Evolutionary conservation across 2,329 filamentous ascomycete species (phyloP), one percentile per base, ranked within the genome.

Genomic region (Ophiostoma pallidulum): DNA sequence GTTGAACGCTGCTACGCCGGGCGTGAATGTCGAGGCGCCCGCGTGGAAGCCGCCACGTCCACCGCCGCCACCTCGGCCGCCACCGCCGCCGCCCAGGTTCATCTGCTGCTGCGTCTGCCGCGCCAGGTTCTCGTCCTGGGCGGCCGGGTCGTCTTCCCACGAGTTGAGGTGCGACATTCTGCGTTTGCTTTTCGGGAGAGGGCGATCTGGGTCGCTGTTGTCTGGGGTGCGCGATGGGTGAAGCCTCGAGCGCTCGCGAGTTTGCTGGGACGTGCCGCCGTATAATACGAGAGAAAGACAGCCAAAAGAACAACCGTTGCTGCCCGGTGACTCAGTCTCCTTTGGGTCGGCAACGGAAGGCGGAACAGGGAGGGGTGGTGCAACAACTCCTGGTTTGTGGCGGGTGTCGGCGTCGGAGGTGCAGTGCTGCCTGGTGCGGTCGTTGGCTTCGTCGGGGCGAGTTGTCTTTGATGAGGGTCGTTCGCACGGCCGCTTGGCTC

Each of bases 101-200:
- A 89, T 75, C 64, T 84, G 82, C 64, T 84, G 79, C 59, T 84
- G 78, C 32, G 85, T 70, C 72, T 90, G 86, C 59, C 81, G 80
- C 53, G 86, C 78, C 66, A 94, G 79, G 64, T 78, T 78, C 59
- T 86, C 84, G 59, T 90, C 84, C 72, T 87, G 83, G 54, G 79
- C 81, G 47, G 82, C 74, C 60, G 82, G 81, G 61, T 90, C 86
- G 61, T 94, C 88, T 70, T 97, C 90, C 86, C 92, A 97, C 53
- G 89, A 95, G 66, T 94, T 89, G 60, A 88, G 85, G 66, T 90
- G 82, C 59, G 90, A 51, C 54, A 56, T 56, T 38, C 22, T 55
- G 29, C 31, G 4, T 14, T 20, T n/a, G 35, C 2, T 32, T 13
- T 24, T 28, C 19, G 36, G 10, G n/a, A 16, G 31, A 19, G 24